Evolutionary conservation across 2,329 filamentous ascomycete species (phyloP).

Genomic region (Ilyonectria sp.): DNA sequence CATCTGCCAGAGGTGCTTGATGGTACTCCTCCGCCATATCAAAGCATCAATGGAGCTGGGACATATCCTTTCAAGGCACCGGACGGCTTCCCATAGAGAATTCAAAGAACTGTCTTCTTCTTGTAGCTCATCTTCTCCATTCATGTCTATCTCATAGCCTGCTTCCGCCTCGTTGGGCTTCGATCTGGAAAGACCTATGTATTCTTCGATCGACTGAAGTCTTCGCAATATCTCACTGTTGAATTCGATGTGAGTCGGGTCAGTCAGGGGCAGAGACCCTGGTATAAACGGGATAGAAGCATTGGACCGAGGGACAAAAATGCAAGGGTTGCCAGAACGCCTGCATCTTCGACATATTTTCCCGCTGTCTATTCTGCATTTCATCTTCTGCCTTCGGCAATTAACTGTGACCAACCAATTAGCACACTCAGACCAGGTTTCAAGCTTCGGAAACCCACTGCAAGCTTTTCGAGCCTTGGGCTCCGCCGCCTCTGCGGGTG

Average conservation of each 20-base stretch:
- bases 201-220: slow-evolving; percentile 17
- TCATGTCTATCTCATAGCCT: neutral
- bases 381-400: slow-evolving; percentile 27
- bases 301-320: slow-evolving; percentile 21
- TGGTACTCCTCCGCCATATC: slow-evolving; percentile 17
- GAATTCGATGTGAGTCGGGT: slow-evolving; percentile 20
- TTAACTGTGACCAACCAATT: slow-evolving; percentile 15
- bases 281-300: slow-evolving; percentile 5
- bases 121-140: neutral
- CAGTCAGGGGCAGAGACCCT: neutral
- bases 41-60: neutral
- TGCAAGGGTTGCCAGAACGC: slow-evolving; percentile 17
- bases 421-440: neutral
- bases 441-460: slow-evolving; percentile 6
- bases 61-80: slow-evolving; percentile 1
- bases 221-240: slow-evolving; percentile 18
- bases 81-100: slow-evolving; percentile 16
- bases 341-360: slow-evolving; percentile 16
- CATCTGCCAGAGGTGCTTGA: slow-evolving; percentile 21
- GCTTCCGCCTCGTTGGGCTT: neutral
- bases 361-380: slow-evolving; percentile 25
- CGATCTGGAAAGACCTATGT: slow-evolving; percentile 5
- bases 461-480: slow-evolving; percentile 20
- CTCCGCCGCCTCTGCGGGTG: neutral
- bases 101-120: slow-evolving; percentile 2